Percentiles rank a stretch among this genome's conserved stretches.
Evolutionary conservation across 805 yeast species (phyloP).

Genomic region (Metschnikowia lochheadii): DNA sequence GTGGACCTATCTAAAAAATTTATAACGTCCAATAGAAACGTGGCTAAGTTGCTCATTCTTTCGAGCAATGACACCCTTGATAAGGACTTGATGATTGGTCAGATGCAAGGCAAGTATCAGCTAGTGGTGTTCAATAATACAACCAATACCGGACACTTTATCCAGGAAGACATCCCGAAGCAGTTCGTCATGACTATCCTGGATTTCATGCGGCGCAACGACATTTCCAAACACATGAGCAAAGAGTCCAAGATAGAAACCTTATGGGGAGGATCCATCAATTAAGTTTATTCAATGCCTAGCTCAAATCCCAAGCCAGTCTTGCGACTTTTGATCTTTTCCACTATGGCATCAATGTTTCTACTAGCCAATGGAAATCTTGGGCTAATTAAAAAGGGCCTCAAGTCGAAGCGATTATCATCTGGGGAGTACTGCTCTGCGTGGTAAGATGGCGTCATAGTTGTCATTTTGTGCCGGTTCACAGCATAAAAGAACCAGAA

Average conservation of each 20-base stretch:
- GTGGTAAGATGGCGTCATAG: slow-evolving; percentile 95
- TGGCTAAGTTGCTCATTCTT: slow-evolving; percentile 66
- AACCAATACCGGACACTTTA: slow-evolving; percentile 70
- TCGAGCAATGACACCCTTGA: slow-evolving; percentile 91
- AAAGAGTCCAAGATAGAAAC: slow-evolving; percentile 31
- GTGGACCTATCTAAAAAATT: slow-evolving; percentile 54
- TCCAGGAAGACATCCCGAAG: slow-evolving; percentile 87
- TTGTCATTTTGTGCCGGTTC: slow-evolving; percentile 95
- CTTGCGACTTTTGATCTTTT: slow-evolving; percentile 43
- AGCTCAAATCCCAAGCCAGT: slow-evolving; percentile 8
- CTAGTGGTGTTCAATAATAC: slow-evolving; percentile 67
- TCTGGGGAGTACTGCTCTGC: slow-evolving; percentile 99
- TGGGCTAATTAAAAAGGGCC: slow-evolving; percentile 94
- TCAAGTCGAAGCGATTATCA: slow-evolving; percentile 90
- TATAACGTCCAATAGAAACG: slow-evolving; percentile 17
- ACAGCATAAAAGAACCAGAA: slow-evolving; percentile 93
- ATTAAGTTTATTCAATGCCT: slow-evolving; percentile 3
- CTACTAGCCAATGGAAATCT: slow-evolving; percentile 84
- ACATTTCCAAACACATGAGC: slow-evolving; percentile 28
- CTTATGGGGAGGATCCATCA: slow-evolving; percentile 33
- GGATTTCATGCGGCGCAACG: slow-evolving; percentile 48
- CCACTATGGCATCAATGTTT: slow-evolving; percentile 79
- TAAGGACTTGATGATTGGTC: slow-evolving; percentile 83
- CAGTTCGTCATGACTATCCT: slow-evolving; percentile 56
- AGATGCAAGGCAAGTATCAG: slow-evolving; percentile 97